These are phyloP conservation scores for Candida xiaguanensis DNA, from an alignment of 805 yeast genomes.

Conservation along the genomic window DNA sequence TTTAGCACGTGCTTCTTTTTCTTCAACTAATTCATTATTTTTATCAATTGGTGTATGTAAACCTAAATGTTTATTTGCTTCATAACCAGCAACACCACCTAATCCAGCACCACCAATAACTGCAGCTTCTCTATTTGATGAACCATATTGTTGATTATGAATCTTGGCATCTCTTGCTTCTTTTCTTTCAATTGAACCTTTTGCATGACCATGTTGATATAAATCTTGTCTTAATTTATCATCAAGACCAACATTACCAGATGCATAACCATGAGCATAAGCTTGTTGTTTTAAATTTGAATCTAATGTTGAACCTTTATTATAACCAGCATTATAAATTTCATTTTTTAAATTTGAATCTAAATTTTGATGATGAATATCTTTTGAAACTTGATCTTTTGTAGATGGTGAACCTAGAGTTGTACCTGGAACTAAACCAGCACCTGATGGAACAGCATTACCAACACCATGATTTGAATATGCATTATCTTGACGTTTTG, in stretches of 20 bases:
- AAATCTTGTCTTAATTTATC: slow-evolving; percentile 4
- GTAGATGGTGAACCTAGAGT: slow-evolving; percentile 2
- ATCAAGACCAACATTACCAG: slow-evolving; percentile 3
- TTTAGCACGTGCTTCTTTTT: slow-evolving; percentile 2
- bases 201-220: slow-evolving; percentile 7
- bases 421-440: slow-evolving; percentile 7
- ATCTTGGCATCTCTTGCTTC: slow-evolving; percentile 6
- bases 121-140: slow-evolving; percentile 7
- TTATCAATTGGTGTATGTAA: slow-evolving; percentile 2
- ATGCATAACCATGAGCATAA: slow-evolving; percentile 2
- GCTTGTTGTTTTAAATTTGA: not conserved
- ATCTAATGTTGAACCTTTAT: not conserved
- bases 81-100: slow-evolving; percentile 5
- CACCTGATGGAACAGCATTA: slow-evolving; percentile 7
- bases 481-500: slow-evolving; percentile 2
- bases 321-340: slow-evolving; percentile 1
- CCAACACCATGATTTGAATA: slow-evolving; percentile 5
- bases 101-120: slow-evolving; percentile 11
- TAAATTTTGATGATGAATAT: slow-evolving; percentile 3
- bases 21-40: slow-evolving; percentile 3
- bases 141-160: slow-evolving; percentile 3
- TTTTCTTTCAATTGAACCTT: slow-evolving; percentile 4
- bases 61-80: slow-evolving; percentile 3
- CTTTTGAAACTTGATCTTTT: slow-evolving; percentile 1
- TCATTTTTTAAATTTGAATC: slow-evolving; percentile 3